Evolutionary conservation across 2,329 filamentous ascomycete species (phyloP).

Genomic region (Pseudogymnoascus sp.): DNA sequence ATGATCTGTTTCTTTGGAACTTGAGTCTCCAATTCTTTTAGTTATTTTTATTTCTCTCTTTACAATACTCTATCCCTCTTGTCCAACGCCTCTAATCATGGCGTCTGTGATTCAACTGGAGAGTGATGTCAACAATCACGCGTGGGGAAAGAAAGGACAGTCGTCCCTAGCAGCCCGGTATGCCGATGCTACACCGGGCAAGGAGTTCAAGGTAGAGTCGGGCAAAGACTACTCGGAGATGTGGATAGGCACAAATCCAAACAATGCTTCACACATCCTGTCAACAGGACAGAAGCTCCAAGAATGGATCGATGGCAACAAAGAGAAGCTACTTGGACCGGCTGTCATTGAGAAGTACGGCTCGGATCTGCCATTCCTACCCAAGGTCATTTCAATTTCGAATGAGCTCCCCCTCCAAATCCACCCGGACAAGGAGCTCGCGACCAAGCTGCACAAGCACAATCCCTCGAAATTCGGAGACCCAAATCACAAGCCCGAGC

Average conservation of each 20-base stretch:
- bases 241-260: conserved; percentile 73
- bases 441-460: conserved; percentile 52
- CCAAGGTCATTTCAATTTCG: conserved; percentile 66
- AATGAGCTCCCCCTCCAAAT: conserved; percentile 69
- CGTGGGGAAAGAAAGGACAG: conserved; percentile 61
- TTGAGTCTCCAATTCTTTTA: background rate
- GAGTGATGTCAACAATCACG: conserved; percentile 49
- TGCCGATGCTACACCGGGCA: conserved; percentile 55
- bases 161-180: conserved; percentile 57
- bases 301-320: conserved; percentile 52
- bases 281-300: conserved; percentile 54
- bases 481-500: conserved; percentile 72
- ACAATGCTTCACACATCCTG: conserved; percentile 56
- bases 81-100: conserved; percentile 10
- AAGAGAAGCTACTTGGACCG: conserved; percentile 55
- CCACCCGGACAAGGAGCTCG: conserved; percentile 62
- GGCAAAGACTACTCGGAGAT: conserved; percentile 56
- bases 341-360: conserved; percentile 52
- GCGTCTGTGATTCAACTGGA: conserved; percentile 37
- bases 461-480: conserved; percentile 61
- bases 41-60: background rate
- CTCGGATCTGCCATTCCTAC: conserved; percentile 59
- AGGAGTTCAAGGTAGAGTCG: conserved; percentile 55
- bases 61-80: conserved; percentile 14
- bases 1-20: background rate